Evolutionary conservation across 306 rosid genomes (phyloP).

Genomic region (Quercus dentata): DNA sequence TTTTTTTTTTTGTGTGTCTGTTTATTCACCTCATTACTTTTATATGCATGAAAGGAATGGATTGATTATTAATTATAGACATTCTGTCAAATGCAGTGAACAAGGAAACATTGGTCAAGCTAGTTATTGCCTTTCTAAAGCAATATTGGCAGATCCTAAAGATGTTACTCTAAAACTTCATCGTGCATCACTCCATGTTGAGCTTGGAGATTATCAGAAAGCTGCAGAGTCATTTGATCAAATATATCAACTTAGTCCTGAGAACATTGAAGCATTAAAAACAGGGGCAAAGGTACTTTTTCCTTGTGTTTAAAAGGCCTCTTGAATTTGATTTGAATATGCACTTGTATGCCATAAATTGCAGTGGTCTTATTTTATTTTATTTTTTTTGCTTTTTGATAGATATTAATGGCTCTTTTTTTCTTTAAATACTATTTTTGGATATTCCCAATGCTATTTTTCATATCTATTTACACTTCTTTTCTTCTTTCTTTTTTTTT

Average conservation of each 20-base stretch:
- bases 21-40: conserved; percentile 13
- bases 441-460: not conserved
- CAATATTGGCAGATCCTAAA: conserved; percentile 76
- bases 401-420: not conserved
- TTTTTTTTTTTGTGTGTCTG: not conserved
- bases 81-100: conserved; percentile 41
- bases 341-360: not conserved
- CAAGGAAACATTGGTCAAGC: conserved; percentile 63
- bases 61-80: conserved; percentile 12
- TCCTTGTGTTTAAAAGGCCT: conserved; percentile 9
- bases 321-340: conserved; percentile 10
- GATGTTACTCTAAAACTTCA: conserved; percentile 44
- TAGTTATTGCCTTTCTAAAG: conserved; percentile 71
- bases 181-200: conserved; percentile 66
- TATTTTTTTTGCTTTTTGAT: not conserved
- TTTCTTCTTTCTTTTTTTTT: too few relatives aligned
- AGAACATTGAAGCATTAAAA: conserved; percentile 72
- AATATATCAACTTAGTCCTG: conserved; percentile 52
- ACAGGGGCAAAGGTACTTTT: conserved; percentile 56
- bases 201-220: conserved; percentile 67
- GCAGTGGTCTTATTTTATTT: not conserved
- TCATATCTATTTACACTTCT: not conserved
- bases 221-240: conserved; percentile 76
- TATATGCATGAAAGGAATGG: not conserved
- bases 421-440: not conserved